A percentile compares a stretch with the other conserved stretches of the same genome.
These are phyloP conservation scores for Pelargonium fulgidum DNA, from an alignment of 441 rosid genomes.

Conservation along the genomic window DNA sequence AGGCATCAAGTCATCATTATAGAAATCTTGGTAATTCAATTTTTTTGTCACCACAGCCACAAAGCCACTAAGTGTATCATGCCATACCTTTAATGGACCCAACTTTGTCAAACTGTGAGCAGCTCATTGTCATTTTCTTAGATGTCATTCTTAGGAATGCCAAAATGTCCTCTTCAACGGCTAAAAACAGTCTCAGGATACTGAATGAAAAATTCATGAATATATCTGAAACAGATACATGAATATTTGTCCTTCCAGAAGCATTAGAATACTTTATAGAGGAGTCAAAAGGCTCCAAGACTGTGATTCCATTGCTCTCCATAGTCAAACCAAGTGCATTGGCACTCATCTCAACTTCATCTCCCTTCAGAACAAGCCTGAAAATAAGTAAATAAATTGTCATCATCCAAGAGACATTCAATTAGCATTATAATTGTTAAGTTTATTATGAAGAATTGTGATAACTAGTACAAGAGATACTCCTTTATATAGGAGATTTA, in stretches of 20 bases:
- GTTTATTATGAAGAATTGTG: too few species aligned
- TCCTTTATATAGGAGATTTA: too few species aligned
- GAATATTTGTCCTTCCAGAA: conserved; percentile 78
- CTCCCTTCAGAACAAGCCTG: conserved; percentile 74
- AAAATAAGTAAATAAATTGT: conserved; percentile 23
- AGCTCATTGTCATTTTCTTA: conserved; percentile 68
- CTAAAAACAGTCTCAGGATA: conserved; percentile 82
- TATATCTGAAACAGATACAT: conserved; percentile 66
- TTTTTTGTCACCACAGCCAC: not conserved
- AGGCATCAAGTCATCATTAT: conserved; percentile 24
- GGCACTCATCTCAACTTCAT: conserved; percentile 70
- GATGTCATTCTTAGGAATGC: conserved; percentile 83
- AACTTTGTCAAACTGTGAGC: conserved; percentile 91
- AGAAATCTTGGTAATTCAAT: conserved; percentile 11
- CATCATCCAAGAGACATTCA: conserved; percentile 6
- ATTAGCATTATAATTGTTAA: too few species aligned
- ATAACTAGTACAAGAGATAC: too few species aligned
- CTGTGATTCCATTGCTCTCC: conserved; percentile 94
- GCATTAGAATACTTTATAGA: conserved; percentile 71
- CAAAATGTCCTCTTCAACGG: conserved; percentile 91
- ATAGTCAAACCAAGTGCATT: conserved; percentile 76
- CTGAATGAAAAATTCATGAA: conserved; percentile 96
- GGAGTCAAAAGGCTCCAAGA: conserved; percentile 94
- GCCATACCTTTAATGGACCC: conserved; percentile 70
- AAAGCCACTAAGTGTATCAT: conserved; percentile 9